These are phyloP conservation scores for Mycena rosella DNA, from an alignment of 768 basidiomycete species.

Conservation along the genomic window DNA sequence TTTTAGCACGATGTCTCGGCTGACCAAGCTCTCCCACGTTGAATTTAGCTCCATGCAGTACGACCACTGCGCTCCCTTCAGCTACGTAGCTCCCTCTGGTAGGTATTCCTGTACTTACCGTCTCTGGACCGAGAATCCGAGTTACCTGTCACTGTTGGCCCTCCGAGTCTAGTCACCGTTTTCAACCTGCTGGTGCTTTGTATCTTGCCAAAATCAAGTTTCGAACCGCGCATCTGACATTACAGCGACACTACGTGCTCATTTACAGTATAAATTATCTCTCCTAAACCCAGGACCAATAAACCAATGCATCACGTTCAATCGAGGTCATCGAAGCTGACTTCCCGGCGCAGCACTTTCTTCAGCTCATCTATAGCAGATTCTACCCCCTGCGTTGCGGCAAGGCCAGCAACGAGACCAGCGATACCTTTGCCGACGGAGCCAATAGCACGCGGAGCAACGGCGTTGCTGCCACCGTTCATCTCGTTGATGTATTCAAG, in stretches of 20 bases:
- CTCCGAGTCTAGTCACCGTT: no score
- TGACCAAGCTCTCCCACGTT: no score
- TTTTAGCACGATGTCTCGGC: no score
- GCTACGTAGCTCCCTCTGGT: no score
- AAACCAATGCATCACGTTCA: not conserved
- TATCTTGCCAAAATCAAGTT: conserved; percentile 2
- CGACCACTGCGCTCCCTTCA: no score
- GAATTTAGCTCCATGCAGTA: no score
- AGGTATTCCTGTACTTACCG: no score
- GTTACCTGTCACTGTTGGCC: no score
- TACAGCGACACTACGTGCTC: not conserved
- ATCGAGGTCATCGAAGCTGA: conserved; percentile 13
- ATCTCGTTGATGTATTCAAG: conserved; percentile 16
- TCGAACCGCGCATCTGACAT: conserved; percentile 19
- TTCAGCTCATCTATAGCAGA: conserved; percentile 2
- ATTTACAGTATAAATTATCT: conserved; percentile 6
- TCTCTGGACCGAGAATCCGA: no score
- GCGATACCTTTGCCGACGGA: conserved; percentile 13
- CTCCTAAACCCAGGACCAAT: conserved; percentile 1
- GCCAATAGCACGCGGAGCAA: not conserved
- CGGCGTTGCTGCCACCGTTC: conserved; percentile 5
- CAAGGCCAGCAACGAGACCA: conserved; percentile 8
- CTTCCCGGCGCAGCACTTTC: not conserved
- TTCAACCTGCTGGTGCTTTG: no score
- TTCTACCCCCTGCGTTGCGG: conserved; percentile 7